Percentiles rank a stretch among this genome's conserved stretches.
Evolutionary conservation across 2,329 filamentous ascomycete genomes (phyloP).

Genomic region (Colletotrichum truncatum): DNA sequence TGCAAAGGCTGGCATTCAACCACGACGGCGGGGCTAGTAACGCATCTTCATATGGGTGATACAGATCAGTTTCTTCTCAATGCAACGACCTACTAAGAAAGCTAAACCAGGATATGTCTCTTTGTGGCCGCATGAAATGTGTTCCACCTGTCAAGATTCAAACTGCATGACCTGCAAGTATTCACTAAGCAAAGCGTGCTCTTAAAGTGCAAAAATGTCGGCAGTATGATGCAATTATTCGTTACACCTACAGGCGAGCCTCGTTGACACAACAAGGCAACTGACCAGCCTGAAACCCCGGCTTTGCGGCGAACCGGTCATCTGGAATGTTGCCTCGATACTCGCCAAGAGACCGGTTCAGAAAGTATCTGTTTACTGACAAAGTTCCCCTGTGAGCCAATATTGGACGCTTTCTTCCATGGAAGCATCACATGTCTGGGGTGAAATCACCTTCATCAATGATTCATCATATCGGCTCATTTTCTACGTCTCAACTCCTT

Average conservation of each 20-base stretch:
- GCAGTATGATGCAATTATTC: background rate
- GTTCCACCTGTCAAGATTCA: background rate
- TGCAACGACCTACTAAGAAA: too few relatives aligned
- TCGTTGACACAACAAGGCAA: slow-evolving; percentile 6
- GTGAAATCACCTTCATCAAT: background rate
- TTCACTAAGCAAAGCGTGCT: background rate
- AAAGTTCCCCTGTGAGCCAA: background rate
- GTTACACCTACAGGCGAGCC: background rate
- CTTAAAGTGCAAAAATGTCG: background rate
- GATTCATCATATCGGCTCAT: background rate
- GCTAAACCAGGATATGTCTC: background rate
- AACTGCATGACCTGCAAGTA: background rate
- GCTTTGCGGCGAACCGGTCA: background rate
- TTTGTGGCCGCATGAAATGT: background rate
- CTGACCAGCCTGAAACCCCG: slow-evolving; percentile 14
- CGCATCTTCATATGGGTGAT: background rate
- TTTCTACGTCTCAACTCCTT: too few relatives aligned
- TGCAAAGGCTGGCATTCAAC: background rate
- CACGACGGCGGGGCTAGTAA: background rate
- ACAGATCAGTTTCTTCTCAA: background rate
- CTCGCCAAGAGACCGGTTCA: background rate
- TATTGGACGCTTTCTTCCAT: background rate
- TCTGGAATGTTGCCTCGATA: slow-evolving; percentile 1
- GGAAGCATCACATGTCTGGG: background rate
- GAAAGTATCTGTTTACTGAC: background rate